Evolutionary conservation across 305 asterid species (phyloP).

Genomic region (Fraxinus latifolia): DNA sequence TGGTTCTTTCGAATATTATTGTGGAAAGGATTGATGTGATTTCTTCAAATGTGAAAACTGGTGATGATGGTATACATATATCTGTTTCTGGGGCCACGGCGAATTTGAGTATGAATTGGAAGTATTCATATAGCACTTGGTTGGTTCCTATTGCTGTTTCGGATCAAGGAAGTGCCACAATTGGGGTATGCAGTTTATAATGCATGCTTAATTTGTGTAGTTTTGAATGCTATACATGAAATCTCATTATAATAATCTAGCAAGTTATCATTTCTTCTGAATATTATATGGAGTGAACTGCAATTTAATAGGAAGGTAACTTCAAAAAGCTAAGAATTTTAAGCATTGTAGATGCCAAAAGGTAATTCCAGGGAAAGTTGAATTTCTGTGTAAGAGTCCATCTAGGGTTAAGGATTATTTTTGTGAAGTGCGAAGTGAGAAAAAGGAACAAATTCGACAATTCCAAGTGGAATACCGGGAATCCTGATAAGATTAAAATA

Average conservation of each 20-base stretch:
- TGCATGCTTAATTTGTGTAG: neutral
- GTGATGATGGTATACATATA: constrained; percentile 59
- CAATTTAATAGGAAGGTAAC: neutral
- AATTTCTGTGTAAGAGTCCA: neutral
- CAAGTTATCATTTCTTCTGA: neutral
- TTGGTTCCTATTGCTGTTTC: constrained; percentile 52
- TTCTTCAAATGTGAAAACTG: constrained; percentile 58
- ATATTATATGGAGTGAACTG: neutral
- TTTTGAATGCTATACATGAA: neutral
- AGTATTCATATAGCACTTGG: constrained; percentile 66
- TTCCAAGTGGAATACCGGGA: neutral
- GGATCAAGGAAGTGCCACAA: constrained; percentile 67
- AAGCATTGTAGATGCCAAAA: neutral
- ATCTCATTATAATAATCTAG: neutral
- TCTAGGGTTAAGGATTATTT: neutral
- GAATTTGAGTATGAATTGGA: constrained; percentile 73
- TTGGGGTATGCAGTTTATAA: constrained; percentile 50
- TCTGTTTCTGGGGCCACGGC: constrained; percentile 85
- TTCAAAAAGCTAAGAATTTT: neutral
- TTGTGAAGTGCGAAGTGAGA: neutral
- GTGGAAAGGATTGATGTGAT: constrained; percentile 51
- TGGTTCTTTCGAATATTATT: constrained; percentile 48
- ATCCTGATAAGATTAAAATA: neutral
- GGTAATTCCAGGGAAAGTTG: neutral
- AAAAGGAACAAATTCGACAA: neutral